A percentile compares a stretch with the other conserved stretches of the same genome.
Conservation (phyloP, 2,329 filamentous ascomycete species). For the Nannizzia gypsea region DNA sequence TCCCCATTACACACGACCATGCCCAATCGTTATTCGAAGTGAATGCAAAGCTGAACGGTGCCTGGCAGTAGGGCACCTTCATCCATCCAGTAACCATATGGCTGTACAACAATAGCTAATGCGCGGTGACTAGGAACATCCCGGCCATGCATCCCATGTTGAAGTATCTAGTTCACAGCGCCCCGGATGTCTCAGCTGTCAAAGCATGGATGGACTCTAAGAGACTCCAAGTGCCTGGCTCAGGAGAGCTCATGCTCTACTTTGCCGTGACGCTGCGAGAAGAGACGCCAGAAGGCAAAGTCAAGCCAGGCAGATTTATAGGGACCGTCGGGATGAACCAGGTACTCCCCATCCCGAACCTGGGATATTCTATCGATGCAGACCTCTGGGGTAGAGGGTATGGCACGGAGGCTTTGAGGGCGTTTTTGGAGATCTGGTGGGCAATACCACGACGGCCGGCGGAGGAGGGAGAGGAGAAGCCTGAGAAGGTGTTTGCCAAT, state of each 20-base stretch:
- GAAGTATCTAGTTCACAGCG: conserved; percentile 8
- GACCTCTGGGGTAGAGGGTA: conserved; percentile 13
- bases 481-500: conserved; percentile 8
- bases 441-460: conserved; percentile 4
- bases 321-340: conserved; percentile 11
- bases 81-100: background rate
- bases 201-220: background rate
- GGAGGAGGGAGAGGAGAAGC: background rate
- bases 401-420: conserved; percentile 10
- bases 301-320: conserved; percentile 6
- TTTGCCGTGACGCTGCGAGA: conserved; percentile 8
- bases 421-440: conserved; percentile 12
- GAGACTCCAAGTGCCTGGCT: background rate
- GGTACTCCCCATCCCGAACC: conserved; percentile 10
- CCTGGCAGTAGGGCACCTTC: background rate
- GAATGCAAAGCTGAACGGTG: background rate
- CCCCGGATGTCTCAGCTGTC: conserved; percentile 6
- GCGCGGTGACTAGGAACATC: background rate
- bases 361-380: conserved; percentile 11
- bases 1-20: background rate
- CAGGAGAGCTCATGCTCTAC: conserved; percentile 2
- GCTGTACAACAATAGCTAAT: background rate
- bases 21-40: background rate
- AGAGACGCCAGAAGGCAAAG: background rate
- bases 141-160: background rate